Conservation (phyloP, 352 stramenopile genomes). For the Phytophthora palmivora region DNA sequence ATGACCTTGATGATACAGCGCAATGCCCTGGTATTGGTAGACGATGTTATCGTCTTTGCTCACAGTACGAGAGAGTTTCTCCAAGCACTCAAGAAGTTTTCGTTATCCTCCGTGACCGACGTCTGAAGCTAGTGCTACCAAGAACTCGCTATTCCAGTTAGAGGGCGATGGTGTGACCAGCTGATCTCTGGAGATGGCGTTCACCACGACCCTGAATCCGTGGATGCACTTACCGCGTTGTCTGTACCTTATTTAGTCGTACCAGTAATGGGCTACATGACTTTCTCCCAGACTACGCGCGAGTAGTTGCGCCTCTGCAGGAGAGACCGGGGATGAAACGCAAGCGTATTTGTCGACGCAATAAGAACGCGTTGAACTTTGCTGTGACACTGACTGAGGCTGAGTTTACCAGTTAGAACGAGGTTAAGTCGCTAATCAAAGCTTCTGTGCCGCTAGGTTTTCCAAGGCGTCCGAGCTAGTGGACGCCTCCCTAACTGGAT, state of each 20-base stretch:
- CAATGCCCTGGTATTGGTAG: conserved; percentile 33
- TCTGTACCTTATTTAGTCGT: conserved; percentile 1
- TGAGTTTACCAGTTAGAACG: conserved; percentile 8
- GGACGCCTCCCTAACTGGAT: conserved; percentile 1
- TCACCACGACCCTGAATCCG: conserved; percentile 9
- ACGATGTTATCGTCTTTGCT: conserved; percentile 33
- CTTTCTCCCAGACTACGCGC: conserved; percentile 20
- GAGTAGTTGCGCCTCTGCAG: conserved; percentile 19
- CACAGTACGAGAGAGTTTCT: conserved; percentile 7
- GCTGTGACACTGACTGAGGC: background rate
- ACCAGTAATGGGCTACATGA: conserved; percentile 24
- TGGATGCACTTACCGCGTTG: conserved; percentile 17
- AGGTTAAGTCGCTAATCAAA: conserved; percentile 2
- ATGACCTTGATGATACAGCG: conserved; percentile 12
- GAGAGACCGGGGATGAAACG: background rate
- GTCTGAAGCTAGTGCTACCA: conserved; percentile 36
- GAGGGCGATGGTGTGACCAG: conserved; percentile 29
- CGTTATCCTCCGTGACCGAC: background rate
- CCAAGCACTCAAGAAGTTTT: conserved; percentile 18
- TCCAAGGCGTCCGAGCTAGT: conserved; percentile 1
- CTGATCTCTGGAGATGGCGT: conserved; percentile 16
- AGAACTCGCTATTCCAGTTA: conserved; percentile 18
- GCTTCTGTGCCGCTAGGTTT: background rate
- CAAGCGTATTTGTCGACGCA: conserved; percentile 1
- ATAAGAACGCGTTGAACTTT: conserved; percentile 10